Percentiles rank a stretch among this genome's conserved stretches.
Conservation (phyloP, 768 basidiomycete species). For the Trametes maxima region DNA sequence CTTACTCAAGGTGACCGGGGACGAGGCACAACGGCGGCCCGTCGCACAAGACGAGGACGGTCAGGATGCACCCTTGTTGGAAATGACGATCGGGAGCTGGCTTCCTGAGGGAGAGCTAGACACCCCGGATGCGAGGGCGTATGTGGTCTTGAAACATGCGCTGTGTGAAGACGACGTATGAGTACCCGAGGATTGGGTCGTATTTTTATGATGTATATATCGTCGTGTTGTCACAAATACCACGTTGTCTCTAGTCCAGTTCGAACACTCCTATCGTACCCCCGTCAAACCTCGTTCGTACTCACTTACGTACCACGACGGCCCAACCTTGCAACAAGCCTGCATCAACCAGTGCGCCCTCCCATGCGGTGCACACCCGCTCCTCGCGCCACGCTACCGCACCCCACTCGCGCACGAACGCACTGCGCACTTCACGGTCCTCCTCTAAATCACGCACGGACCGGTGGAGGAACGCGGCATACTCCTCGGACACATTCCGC, state of each 20-base stretch:
- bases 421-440: slow-evolving; percentile 11
- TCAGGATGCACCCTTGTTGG: slow-evolving; percentile 7
- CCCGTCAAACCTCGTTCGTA: background rate
- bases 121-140: slow-evolving; percentile 7
- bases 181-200: background rate
- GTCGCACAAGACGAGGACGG: background rate
- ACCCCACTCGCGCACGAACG: slow-evolving; percentile 25
- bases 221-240: no score
- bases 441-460: slow-evolving; percentile 25
- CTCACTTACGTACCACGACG: slow-evolving; percentile 21
- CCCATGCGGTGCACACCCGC: slow-evolving; percentile 28
- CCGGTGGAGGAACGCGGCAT: slow-evolving; percentile 20
- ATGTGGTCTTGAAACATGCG: slow-evolving; percentile 15
- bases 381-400: slow-evolving; percentile 29
- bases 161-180: background rate
- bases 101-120: slow-evolving; percentile 8
- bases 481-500: slow-evolving; percentile 29
- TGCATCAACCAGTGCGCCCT: slow-evolving; percentile 25
- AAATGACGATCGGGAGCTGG: slow-evolving; percentile 22
- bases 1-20: slow-evolving; percentile 44
- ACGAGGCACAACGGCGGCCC: slow-evolving; percentile 13
- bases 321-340: slow-evolving; percentile 29
- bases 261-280: background rate
- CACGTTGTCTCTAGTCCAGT: no score
- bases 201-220: slow-evolving; percentile 2